Conservation (phyloP, 176 grass and related monocot genomes). For the Ensete ventricosum region DNA sequence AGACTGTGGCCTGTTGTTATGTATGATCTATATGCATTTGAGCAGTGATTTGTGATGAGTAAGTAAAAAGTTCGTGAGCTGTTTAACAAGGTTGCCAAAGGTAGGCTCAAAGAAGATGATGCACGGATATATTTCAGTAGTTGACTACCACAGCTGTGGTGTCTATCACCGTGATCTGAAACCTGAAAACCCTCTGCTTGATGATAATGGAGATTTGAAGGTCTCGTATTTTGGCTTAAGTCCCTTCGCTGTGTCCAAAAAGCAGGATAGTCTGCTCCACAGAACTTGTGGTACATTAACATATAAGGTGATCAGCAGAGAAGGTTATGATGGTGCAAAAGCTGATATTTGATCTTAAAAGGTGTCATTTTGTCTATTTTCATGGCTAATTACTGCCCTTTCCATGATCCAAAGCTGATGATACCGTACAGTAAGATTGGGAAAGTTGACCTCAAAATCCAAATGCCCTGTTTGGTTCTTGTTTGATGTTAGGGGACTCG, state of each 20-base stretch:
- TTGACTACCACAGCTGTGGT: conserved; percentile 15
- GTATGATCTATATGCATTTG: too few species aligned
- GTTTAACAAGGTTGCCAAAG: too few species aligned
- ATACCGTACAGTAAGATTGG: conserved; percentile 74
- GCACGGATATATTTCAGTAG: conserved; percentile 67
- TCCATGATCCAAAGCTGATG: conserved; percentile 66
- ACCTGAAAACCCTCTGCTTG: too few species aligned
- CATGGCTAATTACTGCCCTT: conserved; percentile 65
- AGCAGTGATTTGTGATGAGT: conserved; percentile 17
- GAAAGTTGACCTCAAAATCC: conserved; percentile 33
- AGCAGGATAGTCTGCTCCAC: not conserved
- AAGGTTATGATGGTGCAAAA: conserved; percentile 30
- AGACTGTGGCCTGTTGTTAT: too few species aligned
- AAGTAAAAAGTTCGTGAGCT: conserved; percentile 32
- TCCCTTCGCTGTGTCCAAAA: conserved; percentile 50
- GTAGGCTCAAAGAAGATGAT: conserved; percentile 49
- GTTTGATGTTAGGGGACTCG: conserved; percentile 33
- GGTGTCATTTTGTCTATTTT: conserved; percentile 69
- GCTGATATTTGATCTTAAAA: conserved; percentile 62
- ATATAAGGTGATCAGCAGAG: conserved; percentile 53
- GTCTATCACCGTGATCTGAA: too few species aligned
- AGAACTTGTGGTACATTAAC: conserved; percentile 22
- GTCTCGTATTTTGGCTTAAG: conserved; percentile 72
- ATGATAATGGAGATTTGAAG: conserved; percentile 20
- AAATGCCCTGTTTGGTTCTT: conserved; percentile 64